phyloP scores from a whole-genome alignment of 352 stramenopile species.

The Globisporangium radiosum region DNA sequence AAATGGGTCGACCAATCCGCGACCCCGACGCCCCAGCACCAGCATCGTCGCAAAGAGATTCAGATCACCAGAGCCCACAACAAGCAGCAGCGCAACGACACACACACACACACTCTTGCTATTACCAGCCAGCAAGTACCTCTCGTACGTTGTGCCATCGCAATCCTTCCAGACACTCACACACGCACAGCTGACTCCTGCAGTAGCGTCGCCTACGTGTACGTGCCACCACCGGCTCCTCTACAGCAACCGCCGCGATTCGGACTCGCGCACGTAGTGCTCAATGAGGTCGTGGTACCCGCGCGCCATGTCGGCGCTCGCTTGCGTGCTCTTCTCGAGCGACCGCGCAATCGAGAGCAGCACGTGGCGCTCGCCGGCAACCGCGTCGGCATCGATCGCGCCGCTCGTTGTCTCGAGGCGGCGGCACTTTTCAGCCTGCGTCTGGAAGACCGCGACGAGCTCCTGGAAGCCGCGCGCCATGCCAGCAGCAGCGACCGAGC shows the following conservation, averaged over 20 bases:
- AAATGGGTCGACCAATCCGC: too few species aligned
- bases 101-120: too few species aligned
- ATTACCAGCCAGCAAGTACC: too few species aligned
- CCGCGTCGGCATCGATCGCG: constrained; percentile 2
- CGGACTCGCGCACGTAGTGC: constrained; percentile 20
- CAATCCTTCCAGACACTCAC: too few species aligned
- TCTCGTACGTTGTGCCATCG: too few species aligned
- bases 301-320: constrained; percentile 34
- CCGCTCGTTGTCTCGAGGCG: constrained; percentile 13
- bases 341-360: constrained; percentile 29
- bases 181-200: too few species aligned
- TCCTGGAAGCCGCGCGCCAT: constrained; percentile 42
- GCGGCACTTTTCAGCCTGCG: constrained; percentile 20
- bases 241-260: neutral
- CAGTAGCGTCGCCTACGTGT: neutral
- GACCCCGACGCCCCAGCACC: too few species aligned
- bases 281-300: constrained; percentile 34
- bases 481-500: constrained; percentile 32
- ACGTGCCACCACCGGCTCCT: neutral
- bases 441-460: constrained; percentile 27
- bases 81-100: too few species aligned
- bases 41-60: too few species aligned
- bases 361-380: constrained; percentile 18
- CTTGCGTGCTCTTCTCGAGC: constrained; percentile 38
- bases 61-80: too few species aligned